Evolutionary conservation across 495 filamentous ascomycete genomes (phyloP).

Genomic region (Neurospora sublineolata): DNA sequence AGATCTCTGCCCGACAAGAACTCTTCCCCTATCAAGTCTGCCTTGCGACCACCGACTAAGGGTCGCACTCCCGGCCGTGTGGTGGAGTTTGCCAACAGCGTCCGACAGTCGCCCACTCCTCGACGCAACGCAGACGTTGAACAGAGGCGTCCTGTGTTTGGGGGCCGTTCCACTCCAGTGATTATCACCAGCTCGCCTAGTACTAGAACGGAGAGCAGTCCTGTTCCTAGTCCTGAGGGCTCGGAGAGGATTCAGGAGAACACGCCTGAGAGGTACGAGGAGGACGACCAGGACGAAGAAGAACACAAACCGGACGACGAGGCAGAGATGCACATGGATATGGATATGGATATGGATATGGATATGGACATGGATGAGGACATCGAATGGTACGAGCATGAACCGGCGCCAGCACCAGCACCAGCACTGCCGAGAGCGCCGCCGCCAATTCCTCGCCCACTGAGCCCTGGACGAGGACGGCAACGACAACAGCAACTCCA

Average conservation of each 20-base stretch:
- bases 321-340: background rate
- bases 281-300: conserved; percentile 3
- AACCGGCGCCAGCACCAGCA: background rate
- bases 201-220: background rate
- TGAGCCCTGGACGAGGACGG: background rate
- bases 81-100: conserved; percentile 34
- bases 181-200: background rate
- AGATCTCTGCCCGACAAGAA: conserved; percentile 21
- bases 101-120: background rate
- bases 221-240: background rate
- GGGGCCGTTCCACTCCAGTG: background rate
- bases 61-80: conserved; percentile 29
- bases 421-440: background rate
- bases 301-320: background rate
- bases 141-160: background rate
- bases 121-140: background rate
- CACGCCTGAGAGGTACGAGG: conserved; percentile 4
- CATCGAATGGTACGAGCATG: background rate
- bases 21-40: conserved; percentile 39
- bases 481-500: background rate
- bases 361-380: background rate
- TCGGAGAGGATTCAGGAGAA: background rate
- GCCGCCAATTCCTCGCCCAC: background rate
- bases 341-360: background rate
- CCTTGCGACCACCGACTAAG: conserved; percentile 37